These are phyloP conservation scores for Penicillium vulpinum DNA, from an alignment of 2,329 filamentous ascomycete species.

Conservation along the genomic window DNA sequence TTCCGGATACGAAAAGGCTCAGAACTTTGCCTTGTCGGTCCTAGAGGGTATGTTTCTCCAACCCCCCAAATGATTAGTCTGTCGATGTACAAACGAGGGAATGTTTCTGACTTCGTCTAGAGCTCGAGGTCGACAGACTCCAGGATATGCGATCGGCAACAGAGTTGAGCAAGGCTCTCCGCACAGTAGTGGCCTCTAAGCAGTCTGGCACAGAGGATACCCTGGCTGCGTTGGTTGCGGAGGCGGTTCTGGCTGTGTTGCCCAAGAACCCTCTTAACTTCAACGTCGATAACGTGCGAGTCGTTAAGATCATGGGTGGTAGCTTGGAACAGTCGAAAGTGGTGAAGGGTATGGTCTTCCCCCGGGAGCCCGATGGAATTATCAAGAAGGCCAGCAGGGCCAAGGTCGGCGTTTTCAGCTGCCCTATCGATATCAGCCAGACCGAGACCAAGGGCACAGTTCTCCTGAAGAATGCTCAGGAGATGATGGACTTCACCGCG, in stretches of 20 bases:
- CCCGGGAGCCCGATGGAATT: conserved; percentile 86
- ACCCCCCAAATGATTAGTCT: neutral
- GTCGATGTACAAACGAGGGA: conserved; percentile 1
- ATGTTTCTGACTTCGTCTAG: conserved; percentile 40
- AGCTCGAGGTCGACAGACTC: conserved; percentile 87
- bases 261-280: conserved; percentile 95
- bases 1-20: conserved; percentile 91
- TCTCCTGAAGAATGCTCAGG: conserved; percentile 91
- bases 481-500: conserved; percentile 98
- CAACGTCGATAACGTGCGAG: conserved; percentile 98
- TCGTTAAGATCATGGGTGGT: conserved; percentile 99
- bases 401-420: conserved; percentile 96
- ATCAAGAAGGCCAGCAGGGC: conserved; percentile 90
- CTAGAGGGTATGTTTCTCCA: conserved; percentile 67
- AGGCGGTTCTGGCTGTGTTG: conserved; percentile 79
- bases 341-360: conserved; percentile 97
- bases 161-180: conserved; percentile 91
- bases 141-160: conserved; percentile 75
- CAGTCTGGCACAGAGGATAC: conserved; percentile 92
- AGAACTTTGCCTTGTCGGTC: conserved; percentile 79
- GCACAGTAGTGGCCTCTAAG: conserved; percentile 94
- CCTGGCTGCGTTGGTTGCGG: conserved; percentile 81
- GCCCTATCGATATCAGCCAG: conserved; percentile 90
- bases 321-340: conserved; percentile 91
- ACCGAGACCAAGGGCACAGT: conserved; percentile 99